Percentiles rank a stretch among this genome's conserved stretches.
Conservation (phyloP, 176 grass and related monocot species). For the Panicum miliaceum region DNA sequence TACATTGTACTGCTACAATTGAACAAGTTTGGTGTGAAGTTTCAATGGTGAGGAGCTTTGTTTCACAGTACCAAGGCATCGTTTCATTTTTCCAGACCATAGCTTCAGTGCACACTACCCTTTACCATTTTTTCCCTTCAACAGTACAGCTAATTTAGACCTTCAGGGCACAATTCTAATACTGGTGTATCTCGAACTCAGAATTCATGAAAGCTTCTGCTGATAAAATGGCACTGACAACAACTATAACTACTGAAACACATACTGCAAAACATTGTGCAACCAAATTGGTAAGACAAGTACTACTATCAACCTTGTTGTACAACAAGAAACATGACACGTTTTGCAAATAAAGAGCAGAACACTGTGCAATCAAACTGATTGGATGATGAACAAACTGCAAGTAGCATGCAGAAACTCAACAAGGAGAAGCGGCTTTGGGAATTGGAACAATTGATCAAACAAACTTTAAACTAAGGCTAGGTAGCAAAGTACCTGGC, state of each 20-base stretch:
- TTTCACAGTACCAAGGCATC: conserved; percentile 13
- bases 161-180: neutral
- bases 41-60: conserved; percentile 12
- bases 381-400: conserved; percentile 23
- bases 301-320: neutral
- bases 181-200: neutral
- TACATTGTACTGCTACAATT: neutral
- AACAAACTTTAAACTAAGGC: conserved; percentile 36
- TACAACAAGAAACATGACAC: neutral
- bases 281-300: neutral
- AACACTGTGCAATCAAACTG: conserved; percentile 14
- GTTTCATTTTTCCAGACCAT: neutral
- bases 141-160: conserved; percentile 14
- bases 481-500: conserved; percentile 61
- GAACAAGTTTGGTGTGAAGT: neutral
- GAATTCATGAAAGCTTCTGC: neutral
- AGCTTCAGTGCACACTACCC: conserved; percentile 8
- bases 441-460: conserved; percentile 1
- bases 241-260: neutral
- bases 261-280: neutral
- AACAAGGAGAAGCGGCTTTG: conserved; percentile 6
- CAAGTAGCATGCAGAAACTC: conserved; percentile 19
- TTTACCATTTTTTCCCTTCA: conserved; percentile 2
- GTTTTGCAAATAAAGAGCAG: neutral
- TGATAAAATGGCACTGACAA: neutral